These are phyloP conservation scores for Trypanosoma avium DNA, from an alignment of 208 protist species.

Conservation along the genomic window DNA sequence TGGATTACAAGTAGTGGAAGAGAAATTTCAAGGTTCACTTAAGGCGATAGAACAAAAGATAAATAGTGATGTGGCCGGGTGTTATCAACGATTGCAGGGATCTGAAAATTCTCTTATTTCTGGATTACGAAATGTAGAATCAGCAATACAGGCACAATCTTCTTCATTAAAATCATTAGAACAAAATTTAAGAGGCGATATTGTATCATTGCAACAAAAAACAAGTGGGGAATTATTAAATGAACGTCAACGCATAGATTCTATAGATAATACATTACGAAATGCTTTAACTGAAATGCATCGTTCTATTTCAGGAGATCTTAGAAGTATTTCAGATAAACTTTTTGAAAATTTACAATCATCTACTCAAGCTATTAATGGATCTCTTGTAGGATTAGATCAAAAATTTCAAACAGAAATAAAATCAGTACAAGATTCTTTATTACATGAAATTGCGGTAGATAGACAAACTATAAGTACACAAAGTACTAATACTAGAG, in stretches of 20 bases:
- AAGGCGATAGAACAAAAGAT: slow-evolving; percentile 63
- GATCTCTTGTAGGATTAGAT: slow-evolving; percentile 52
- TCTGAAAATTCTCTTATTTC: slow-evolving; percentile 48
- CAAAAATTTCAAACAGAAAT: slow-evolving; percentile 54
- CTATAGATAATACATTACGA: slow-evolving; percentile 48
- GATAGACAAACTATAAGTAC: slow-evolving; percentile 44
- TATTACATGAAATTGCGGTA: slow-evolving; percentile 40
- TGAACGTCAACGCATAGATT: slow-evolving; percentile 51
- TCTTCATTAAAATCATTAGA: slow-evolving; percentile 56
- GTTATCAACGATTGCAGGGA: slow-evolving; percentile 51
- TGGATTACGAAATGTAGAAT: slow-evolving; percentile 51
- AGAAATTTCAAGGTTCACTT: slow-evolving; percentile 44
- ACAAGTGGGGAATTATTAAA: slow-evolving; percentile 33
- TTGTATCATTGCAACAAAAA: slow-evolving; percentile 62
- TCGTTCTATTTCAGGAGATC: slow-evolving; percentile 40
- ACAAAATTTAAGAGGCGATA: slow-evolving; percentile 36
- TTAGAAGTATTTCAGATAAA: slow-evolving; percentile 34
- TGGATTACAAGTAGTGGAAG: slow-evolving; percentile 44
- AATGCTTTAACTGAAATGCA: slow-evolving; percentile 63
- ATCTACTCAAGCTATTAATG: slow-evolving; percentile 29
- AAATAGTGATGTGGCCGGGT: slow-evolving; percentile 48
- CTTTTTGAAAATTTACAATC: slow-evolving; percentile 39
- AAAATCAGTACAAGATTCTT: slow-evolving; percentile 40
- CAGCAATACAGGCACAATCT: slow-evolving; percentile 40
- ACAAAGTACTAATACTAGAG: slow-evolving; percentile 29